A percentile compares a stretch with the other conserved stretches of the same genome.
Conservation (phyloP, 2,329 filamentous ascomycete species). For the Verticillium klebahnii region DNA sequence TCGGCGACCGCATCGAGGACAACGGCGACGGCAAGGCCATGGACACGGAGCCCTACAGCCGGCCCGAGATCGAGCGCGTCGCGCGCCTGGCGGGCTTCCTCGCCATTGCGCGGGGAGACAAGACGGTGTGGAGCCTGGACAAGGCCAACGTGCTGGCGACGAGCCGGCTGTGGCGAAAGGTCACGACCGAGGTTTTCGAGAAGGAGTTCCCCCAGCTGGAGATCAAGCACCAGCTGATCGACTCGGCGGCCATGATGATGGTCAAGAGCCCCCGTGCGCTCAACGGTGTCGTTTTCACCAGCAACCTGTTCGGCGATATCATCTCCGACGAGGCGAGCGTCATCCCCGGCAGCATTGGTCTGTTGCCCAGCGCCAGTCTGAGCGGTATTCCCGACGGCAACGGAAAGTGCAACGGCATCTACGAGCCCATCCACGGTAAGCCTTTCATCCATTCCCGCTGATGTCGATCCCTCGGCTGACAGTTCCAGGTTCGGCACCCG, state of each 20-base stretch:
- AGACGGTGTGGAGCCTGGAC: slow-evolving; percentile 76
- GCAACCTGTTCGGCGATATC: slow-evolving; percentile 94
- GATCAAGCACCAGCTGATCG: slow-evolving; percentile 86
- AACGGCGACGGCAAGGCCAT: slow-evolving; percentile 69
- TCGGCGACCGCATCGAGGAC: slow-evolving; percentile 80
- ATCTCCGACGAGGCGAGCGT: slow-evolving; percentile 93
- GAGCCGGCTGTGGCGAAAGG: slow-evolving; percentile 82
- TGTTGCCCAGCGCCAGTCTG: slow-evolving; percentile 83
- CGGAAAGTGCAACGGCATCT: slow-evolving; percentile 85
- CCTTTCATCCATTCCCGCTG: slow-evolving; percentile 4
- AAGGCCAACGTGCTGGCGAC: slow-evolving; percentile 97
- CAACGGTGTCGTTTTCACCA: slow-evolving; percentile 88
- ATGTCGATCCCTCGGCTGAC: slow-evolving; percentile 1
- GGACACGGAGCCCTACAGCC: slow-evolving; percentile 85
- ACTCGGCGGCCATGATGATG: slow-evolving; percentile 96
- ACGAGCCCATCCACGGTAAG: slow-evolving; percentile 92
- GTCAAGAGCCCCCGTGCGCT: slow-evolving; percentile 85
- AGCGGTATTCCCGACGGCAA: slow-evolving; percentile 83
- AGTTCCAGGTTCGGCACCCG: slow-evolving; percentile 73
- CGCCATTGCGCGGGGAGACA: slow-evolving; percentile 67
- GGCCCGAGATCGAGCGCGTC: slow-evolving; percentile 82
- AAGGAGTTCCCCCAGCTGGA: slow-evolving; percentile 85
- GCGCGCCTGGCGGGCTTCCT: slow-evolving; percentile 77
- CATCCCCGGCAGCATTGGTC: slow-evolving; percentile 84
- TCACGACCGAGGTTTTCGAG: slow-evolving; percentile 77